These are phyloP conservation scores for Gloeopeniophorella convolvens DNA, from an alignment of 768 basidiomycete genomes.

Conservation along the genomic window DNA sequence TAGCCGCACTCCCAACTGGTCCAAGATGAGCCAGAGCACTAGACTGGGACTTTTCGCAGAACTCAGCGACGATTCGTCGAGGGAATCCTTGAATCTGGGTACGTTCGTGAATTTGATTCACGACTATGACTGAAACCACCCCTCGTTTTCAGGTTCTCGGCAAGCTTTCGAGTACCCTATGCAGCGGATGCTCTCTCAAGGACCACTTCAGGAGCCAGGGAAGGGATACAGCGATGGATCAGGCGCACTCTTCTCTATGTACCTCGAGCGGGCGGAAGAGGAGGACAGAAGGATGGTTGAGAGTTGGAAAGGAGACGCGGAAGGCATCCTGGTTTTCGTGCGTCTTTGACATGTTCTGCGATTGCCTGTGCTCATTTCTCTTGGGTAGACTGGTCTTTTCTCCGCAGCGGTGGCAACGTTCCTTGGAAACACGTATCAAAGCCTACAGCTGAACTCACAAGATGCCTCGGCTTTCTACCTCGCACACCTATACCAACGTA, in stretches of 20 bases:
- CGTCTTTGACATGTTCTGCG: not conserved
- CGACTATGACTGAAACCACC: too few species aligned
- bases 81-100: too few species aligned
- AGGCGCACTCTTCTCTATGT: not conserved
- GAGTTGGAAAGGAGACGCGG: not conserved
- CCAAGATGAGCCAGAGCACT: too few species aligned
- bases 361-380: not conserved
- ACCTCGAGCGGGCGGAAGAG: not conserved
- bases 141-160: too few species aligned
- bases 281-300: too few species aligned
- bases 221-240: not conserved
- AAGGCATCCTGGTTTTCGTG: not conserved
- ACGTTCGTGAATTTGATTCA: too few species aligned
- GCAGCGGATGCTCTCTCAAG: too few species aligned
- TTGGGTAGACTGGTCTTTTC: not conserved
- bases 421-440: not conserved
- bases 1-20: too few species aligned
- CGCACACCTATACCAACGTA: not conserved
- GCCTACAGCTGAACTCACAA: not conserved
- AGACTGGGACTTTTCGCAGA: too few species aligned
- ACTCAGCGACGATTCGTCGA: too few species aligned
- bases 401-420: not conserved
- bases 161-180: too few species aligned
- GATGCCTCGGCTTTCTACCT: not conserved
- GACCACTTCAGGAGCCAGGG: too few species aligned